phyloP scores from a whole-genome alignment of 2,329 filamentous ascomycete species.

The Coniochaeta pulveracea region DNA sequence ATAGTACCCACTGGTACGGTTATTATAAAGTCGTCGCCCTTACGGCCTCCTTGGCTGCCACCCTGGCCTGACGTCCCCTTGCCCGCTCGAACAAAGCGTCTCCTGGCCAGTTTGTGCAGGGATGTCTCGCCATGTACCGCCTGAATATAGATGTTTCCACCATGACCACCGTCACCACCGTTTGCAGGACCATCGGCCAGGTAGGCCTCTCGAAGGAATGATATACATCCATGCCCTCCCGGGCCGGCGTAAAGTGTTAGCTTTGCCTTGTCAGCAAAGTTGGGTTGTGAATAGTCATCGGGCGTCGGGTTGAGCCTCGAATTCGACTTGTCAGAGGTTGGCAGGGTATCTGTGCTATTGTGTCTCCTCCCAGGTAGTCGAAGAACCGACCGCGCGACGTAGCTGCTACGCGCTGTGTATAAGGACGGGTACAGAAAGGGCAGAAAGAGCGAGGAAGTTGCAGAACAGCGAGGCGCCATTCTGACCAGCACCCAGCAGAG shows the following conservation, averaged over 20 bases:
- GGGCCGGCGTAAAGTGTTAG: conserved; percentile 67
- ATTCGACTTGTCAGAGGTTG: conserved; percentile 20
- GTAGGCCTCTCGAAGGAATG: conserved; percentile 86
- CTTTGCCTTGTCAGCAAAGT: conserved; percentile 78
- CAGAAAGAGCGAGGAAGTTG: conserved; percentile 24
- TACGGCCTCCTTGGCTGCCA: conserved; percentile 59
- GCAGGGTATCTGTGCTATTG: conserved; percentile 17
- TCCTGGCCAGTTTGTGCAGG: conserved; percentile 77
- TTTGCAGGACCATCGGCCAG: conserved; percentile 83
- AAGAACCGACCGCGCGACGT: conserved; percentile 12
- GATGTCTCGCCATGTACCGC: conserved; percentile 85
- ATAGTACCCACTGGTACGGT: conserved; percentile 90
- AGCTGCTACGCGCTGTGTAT: conserved; percentile 19
- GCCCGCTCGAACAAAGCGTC: conserved; percentile 63
- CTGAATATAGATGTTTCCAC: conserved; percentile 90
- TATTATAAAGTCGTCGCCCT: conserved; percentile 79
- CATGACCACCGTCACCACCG: conserved; percentile 85
- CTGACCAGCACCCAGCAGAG: no score
- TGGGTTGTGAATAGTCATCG: conserved; percentile 71
- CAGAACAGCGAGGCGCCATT: conserved; percentile 31
- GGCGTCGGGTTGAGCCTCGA: conserved; percentile 70
- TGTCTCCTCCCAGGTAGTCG: conserved; percentile 8
- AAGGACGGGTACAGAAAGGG: conserved; percentile 41
- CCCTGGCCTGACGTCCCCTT: conserved; percentile 71
- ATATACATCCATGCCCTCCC: conserved; percentile 87